These are phyloP conservation scores for Backusella morwellensis DNA, from an alignment of 192 early-diverging fungal species.

Conservation along the genomic window DNA sequence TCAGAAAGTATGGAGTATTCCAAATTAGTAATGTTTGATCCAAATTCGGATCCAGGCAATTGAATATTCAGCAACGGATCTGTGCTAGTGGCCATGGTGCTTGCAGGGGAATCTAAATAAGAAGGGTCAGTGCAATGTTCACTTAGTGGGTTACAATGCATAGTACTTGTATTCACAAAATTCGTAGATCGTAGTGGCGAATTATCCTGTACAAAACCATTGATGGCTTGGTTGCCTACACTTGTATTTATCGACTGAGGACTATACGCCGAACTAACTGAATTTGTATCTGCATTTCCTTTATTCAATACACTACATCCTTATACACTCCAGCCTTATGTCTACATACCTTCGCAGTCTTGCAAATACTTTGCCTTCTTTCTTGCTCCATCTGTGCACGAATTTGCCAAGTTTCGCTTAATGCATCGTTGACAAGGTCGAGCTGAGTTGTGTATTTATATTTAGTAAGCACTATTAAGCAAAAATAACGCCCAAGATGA, in stretches of 20 bases:
- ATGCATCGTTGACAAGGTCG: conserved; percentile 89
- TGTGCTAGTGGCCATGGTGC: background rate
- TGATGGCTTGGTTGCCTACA: background rate
- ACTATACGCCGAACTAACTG: background rate
- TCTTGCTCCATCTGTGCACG: conserved; percentile 83
- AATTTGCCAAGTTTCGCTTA: conserved; percentile 69
- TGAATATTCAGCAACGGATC: conserved; percentile 4
- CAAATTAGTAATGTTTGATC: conserved; percentile 83
- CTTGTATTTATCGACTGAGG: background rate
- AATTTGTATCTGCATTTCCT: background rate
- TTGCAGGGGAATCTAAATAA: background rate
- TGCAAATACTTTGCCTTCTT: conserved; percentile 95
- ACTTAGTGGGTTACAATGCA: background rate
- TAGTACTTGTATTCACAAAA: conserved; percentile 8
- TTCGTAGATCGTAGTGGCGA: background rate
- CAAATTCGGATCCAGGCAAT: conserved; percentile 64
- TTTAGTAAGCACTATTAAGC: background rate
- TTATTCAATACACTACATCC: background rate
- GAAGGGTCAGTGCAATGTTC: background rate
- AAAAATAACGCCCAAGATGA: background rate
- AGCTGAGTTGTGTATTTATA: conserved; percentile 31
- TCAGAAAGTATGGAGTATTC: conserved; percentile 88
- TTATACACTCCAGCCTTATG: background rate
- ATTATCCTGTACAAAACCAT: background rate
- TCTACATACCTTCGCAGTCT: conserved; percentile 54